Evolutionary conservation across 129 eudicot species (phyloP), one percentile per base, ranked within the genome.

Genomic region (Heracleum sosnowskyi): DNA sequence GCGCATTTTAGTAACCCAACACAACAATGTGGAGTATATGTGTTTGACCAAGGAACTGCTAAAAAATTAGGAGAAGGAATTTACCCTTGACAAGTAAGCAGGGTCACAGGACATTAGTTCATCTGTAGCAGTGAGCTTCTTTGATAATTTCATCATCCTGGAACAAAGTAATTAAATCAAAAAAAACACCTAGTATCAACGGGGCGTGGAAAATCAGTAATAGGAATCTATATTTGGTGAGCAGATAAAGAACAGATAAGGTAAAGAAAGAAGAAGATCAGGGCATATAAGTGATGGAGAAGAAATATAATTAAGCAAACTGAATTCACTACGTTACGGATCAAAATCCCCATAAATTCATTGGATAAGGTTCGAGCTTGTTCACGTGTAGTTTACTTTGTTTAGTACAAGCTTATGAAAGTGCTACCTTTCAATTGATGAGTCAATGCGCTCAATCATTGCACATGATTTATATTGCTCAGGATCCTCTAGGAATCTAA

Each of bases 401-500:
- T 47, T 24, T 44, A 8, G 41, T 42, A 33, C 62, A 35, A 39
- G 62, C 10, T 26, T 29, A 73, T 39, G 24, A 49, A 63, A 44
- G 79, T 72, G 77, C 33, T 83, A 91, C 98, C 98, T 88, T 79
- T 90, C 90, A 69, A 90, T 95, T 31, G 98, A 90, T 57, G 83
- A 86, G 83, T 95, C 98, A 60, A 95, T 87, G 29, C 81, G 89
- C 80, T 95, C 98, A 86, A 95, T 92, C 97, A 95, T 95, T 85
- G 81, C 92, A 86, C 96, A 95, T 15, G 97, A 85, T 86, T 91
- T 95, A 79, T 95, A 95, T 79, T 95, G 90, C 85, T 95, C 98
- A 7, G 96, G 98, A 76, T 95, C 98, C 89, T 95, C 98, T 33
- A 95, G 91, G 74, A 95, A 95, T 85, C 97, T 91, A 84, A 95